A percentile compares a stretch with the other conserved stretches of the same genome.
These are phyloP conservation scores for Botrytis galanthina DNA, from an alignment of 2,329 filamentous ascomycete genomes.

Conservation along the genomic window DNA sequence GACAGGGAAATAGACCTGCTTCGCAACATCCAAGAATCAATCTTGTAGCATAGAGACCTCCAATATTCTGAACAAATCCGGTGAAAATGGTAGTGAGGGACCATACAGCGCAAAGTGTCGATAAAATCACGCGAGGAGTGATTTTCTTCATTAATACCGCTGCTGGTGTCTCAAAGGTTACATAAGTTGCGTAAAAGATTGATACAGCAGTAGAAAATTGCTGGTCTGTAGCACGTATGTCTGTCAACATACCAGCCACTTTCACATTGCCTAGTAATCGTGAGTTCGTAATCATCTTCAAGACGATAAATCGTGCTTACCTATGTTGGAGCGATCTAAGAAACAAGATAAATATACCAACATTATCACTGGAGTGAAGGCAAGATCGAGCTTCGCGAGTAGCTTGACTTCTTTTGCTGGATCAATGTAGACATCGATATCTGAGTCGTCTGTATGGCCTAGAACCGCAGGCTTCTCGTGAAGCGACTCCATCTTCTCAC, in stretches of 20 bases:
- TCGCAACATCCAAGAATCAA: conserved; percentile 50
- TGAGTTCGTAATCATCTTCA: neutral
- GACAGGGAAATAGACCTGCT: conserved; percentile 49
- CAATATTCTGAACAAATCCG: conserved; percentile 46
- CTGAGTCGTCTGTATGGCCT: neutral
- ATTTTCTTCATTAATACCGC: conserved; percentile 49
- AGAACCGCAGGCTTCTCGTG: conserved; percentile 9
- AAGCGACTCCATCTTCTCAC: conserved; percentile 15
- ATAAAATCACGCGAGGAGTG: conserved; percentile 44
- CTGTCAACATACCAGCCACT: conserved; percentile 28
- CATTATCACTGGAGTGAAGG: conserved; percentile 53
- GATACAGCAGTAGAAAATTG: conserved; percentile 40
- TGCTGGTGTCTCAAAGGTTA: conserved; percentile 48
- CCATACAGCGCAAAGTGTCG: conserved; percentile 41
- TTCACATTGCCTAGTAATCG: conserved; percentile 44
- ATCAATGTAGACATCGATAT: conserved; percentile 40
- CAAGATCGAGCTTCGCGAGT: conserved; percentile 48
- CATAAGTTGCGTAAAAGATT: conserved; percentile 53
- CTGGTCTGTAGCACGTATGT: conserved; percentile 24
- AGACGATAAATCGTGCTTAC: neutral
- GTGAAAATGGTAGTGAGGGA: conserved; percentile 48
- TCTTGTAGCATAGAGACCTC: conserved; percentile 46
- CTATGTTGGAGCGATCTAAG: conserved; percentile 54
- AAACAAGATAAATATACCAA: conserved; percentile 54
- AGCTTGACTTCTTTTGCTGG: conserved; percentile 46